Conservation (phyloP, 225 moss, liverwort and hornwort species). For the Bryoerythrophyllum caledonicum region DNA sequence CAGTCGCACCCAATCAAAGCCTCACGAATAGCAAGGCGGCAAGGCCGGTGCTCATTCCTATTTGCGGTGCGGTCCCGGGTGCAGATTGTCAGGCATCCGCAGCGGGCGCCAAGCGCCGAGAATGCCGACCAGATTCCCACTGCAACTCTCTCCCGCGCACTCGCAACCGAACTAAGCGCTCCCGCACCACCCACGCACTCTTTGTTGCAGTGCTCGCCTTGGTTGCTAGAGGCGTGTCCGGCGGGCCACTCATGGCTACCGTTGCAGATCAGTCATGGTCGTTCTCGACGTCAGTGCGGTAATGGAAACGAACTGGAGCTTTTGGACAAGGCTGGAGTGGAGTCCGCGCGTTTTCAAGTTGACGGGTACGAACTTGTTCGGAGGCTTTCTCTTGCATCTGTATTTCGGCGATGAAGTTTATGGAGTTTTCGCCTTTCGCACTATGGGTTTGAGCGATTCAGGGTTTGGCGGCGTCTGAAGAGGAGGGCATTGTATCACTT, state of each 20-base stretch:
- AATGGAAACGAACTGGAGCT: not conserved
- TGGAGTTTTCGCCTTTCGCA: not conserved
- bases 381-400: not conserved
- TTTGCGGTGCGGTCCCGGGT: not conserved
- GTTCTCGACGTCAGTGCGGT: not conserved
- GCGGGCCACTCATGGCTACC: not conserved
- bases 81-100: not conserved
- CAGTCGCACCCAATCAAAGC: not conserved
- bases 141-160: not conserved
- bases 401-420: not conserved
- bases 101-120: conserved; percentile 15
- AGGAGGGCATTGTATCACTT: not conserved
- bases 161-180: not conserved
- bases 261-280: not conserved
- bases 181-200: too few relatives aligned
- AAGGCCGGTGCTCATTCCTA: not conserved
- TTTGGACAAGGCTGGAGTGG: not conserved
- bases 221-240: not conserved
- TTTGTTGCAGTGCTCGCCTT: not conserved
- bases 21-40: not conserved
- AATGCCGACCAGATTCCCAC: conserved; percentile 5
- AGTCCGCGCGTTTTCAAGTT: not conserved
- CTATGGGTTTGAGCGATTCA: not conserved
- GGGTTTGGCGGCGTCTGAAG: not conserved
- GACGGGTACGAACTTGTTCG: not conserved